phyloP scores from a whole-genome alignment of 2,329 filamentous ascomycete species.

The Fusarium palustre region DNA sequence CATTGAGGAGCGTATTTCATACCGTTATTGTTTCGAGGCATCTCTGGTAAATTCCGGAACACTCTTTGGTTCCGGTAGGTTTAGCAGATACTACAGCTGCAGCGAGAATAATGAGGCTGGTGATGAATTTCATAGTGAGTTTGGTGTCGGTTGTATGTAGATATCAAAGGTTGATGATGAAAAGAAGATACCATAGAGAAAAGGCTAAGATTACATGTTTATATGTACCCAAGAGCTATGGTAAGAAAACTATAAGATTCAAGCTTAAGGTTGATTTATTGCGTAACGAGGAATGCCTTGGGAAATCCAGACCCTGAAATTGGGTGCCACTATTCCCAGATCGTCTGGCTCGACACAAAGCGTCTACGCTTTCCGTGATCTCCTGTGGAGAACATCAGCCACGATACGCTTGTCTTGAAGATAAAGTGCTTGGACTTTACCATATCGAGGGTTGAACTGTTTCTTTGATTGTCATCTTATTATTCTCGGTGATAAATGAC shows the following conservation, averaged over 20 bases:
- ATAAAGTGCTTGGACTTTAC: neutral
- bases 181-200: neutral
- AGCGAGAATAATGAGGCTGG: neutral
- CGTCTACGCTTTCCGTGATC: conserved; percentile 17
- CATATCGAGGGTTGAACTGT: neutral
- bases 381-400: neutral
- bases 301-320: conserved; percentile 12
- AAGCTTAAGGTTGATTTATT: neutral
- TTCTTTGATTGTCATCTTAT: neutral
- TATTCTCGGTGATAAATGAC: neutral
- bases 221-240: neutral
- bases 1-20: neutral
- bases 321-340: conserved; percentile 18
- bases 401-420: neutral
- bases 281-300: conserved; percentile 11
- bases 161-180: neutral
- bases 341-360: neutral
- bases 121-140: neutral
- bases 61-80: neutral
- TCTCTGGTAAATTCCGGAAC: conserved; percentile 7
- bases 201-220: neutral
- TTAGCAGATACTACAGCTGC: neutral
- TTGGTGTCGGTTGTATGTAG: too few species aligned
- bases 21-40: conserved; percentile 20
- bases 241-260: neutral